These are phyloP conservation scores for Dactylellina sp. DNA, from an alignment of 2,329 filamentous ascomycete genomes.

Conservation along the genomic window DNA sequence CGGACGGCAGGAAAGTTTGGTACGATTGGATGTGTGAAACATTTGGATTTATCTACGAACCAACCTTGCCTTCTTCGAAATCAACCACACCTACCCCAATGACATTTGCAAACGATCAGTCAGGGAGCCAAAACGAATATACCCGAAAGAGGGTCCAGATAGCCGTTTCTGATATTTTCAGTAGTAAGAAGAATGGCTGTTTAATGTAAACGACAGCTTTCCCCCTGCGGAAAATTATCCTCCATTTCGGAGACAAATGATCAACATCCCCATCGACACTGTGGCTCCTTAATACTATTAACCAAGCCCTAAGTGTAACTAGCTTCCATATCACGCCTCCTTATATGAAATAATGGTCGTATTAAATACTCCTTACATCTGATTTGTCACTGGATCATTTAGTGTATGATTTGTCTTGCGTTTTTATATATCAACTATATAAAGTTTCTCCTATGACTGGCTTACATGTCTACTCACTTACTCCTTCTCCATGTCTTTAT, in stretches of 20 bases:
- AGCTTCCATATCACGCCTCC: too few species aligned
- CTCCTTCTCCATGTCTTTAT: constrained; percentile 29
- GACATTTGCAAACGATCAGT: constrained; percentile 4
- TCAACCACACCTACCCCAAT: constrained; percentile 11
- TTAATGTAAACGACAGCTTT: constrained; percentile 56
- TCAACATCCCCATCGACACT: too few species aligned
- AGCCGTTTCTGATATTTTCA: constrained; percentile 59
- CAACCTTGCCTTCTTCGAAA: constrained; percentile 61
- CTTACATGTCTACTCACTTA: neutral
- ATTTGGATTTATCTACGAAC: constrained; percentile 63
- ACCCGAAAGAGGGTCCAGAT: constrained; percentile 55
- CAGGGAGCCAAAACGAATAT: constrained; percentile 2
- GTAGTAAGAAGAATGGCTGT: constrained; percentile 61
- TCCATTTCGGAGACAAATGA: too few species aligned
- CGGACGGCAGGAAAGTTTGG: constrained; percentile 95
- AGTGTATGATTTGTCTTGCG: too few species aligned
- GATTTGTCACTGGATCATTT: too few species aligned
- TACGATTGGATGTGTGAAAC: constrained; percentile 98
- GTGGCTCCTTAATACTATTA: too few species aligned
- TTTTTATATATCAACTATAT: too few species aligned
- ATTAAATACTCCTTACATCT: too few species aligned
- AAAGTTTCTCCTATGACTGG: too few species aligned
- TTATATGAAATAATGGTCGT: too few species aligned
- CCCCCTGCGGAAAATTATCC: neutral
- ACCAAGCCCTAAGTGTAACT: too few species aligned